Evolutionary conservation across 2,329 filamentous ascomycete species (phyloP).

Genomic region (Fusarium foetens): DNA sequence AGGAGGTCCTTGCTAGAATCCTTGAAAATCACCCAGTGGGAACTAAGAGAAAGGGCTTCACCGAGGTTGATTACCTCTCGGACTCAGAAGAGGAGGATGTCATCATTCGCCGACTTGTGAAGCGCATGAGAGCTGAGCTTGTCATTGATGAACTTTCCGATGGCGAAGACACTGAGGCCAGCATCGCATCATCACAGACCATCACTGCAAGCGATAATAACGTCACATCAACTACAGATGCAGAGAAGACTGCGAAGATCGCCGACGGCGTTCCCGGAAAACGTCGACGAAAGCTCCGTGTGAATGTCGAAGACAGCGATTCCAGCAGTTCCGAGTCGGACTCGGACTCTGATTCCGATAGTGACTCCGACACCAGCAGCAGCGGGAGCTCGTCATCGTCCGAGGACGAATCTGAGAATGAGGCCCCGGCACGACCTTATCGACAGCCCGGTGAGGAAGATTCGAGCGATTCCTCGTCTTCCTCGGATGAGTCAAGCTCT

Average conservation of each 20-base stretch:
- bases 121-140: conserved; percentile 71
- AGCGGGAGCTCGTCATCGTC: conserved; percentile 51
- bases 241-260: conserved; percentile 54
- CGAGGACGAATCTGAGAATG: conserved; percentile 47
- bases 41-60: conserved; percentile 61
- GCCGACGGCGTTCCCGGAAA: conserved; percentile 60
- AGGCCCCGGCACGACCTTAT: conserved; percentile 41
- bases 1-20: conserved; percentile 64
- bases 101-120: conserved; percentile 66
- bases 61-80: conserved; percentile 63
- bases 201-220: conserved; percentile 45
- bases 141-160: conserved; percentile 66
- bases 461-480: conserved; percentile 47
- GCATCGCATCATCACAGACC: conserved; percentile 47
- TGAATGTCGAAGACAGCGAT: conserved; percentile 54
- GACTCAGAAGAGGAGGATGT: conserved; percentile 60
- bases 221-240: conserved; percentile 40
- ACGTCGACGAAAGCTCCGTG: conserved; percentile 64
- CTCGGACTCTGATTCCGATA: conserved; percentile 49
- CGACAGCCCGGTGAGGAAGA: conserved; percentile 44
- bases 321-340: conserved; percentile 53
- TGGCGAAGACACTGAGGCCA: conserved; percentile 54
- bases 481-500: conserved; percentile 49
- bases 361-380: conserved; percentile 48
- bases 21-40: conserved; percentile 50